Base-by-base conservation (phyloP, 148 eudicot genomes). In the Vaccinium corymbosum region DNA sequence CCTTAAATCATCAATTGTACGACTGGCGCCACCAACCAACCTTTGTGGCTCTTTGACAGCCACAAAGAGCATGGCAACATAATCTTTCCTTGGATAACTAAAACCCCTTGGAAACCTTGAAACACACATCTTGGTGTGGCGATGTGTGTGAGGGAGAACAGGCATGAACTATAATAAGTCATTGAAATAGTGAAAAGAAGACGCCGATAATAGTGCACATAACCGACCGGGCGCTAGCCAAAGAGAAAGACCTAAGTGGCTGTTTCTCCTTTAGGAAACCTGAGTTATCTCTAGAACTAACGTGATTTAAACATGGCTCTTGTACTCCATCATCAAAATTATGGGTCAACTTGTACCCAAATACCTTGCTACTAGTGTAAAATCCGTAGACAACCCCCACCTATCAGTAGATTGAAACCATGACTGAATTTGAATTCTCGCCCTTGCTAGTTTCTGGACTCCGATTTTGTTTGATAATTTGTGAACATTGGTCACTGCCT, bases 61-160 rank as follows among this genome's bases (percentile, higher is more conserved):
- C 78, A 49, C 52, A 20, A 74, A 74, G 78, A 75, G 53, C 51
- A 75, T 19, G 52, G 29, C 14, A 19, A 74, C n/a, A 29, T 74
- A 42, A 42, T 42, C 78, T 75, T 75, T 46, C 76, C 76, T 72
- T 72, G 74, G 17, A 42, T 6, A 35, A 72, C 8, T 72, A 72
- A 32, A 72, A 72, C n/a, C 76, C 76, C 76, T 35, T 35, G 11
- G 76, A 68, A 72, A 72, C 76, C 50, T 72, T 72, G 76, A 35
- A 68, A 35, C 49, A 72, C 20, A 12, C 48, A 72, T 72, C 6
- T 42, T 35, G 76, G n/a, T 72, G 17, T 2, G 8, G 50, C 3
- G 15, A 35, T 14, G 5, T 32, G 49, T 17, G 20, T 1, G 17
- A 25, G 38, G 42, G 42, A 68, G 74, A 25, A 12, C 9, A 11